Evolutionary conservation across 2,329 filamentous ascomycete species (phyloP).

Genomic region (Penicillium glabrum): DNA sequence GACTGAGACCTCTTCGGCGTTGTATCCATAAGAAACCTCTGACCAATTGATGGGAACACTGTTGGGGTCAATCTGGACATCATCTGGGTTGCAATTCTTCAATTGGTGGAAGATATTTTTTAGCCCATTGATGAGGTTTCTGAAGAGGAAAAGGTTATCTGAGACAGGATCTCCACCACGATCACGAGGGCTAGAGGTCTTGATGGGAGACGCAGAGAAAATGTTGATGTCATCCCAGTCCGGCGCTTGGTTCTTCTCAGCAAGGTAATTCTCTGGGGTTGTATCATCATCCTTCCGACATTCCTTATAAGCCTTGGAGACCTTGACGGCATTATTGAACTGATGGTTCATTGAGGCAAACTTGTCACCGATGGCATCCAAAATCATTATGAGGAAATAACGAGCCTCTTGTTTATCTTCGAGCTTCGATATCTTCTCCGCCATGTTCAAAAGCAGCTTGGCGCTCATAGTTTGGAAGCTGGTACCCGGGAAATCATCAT

Average conservation of each 20-base stretch:
- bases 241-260: constrained; percentile 75
- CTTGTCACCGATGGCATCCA: constrained; percentile 97
- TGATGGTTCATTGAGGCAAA: constrained; percentile 98
- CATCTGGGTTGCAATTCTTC: constrained; percentile 77
- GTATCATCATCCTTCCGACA: constrained; percentile 68
- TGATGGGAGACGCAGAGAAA: constrained; percentile 93
- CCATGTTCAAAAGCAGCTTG: constrained; percentile 95
- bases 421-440: constrained; percentile 92
- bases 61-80: constrained; percentile 67
- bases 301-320: constrained; percentile 81
- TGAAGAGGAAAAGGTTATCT: constrained; percentile 98
- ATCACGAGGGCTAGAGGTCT: constrained; percentile 87
- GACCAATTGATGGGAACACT: constrained; percentile 88
- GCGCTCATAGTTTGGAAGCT: constrained; percentile 99
- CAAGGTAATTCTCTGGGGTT: constrained; percentile 75
- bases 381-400: constrained; percentile 93
- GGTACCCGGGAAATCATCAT: constrained; percentile 93
- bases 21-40: constrained; percentile 94
- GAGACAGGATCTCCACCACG: constrained; percentile 84
- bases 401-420: constrained; percentile 91
- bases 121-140: constrained; percentile 90
- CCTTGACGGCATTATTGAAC: constrained; percentile 90
- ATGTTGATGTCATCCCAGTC: constrained; percentile 99
- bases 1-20: constrained; percentile 93
- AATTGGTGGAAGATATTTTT: constrained; percentile 97